Evolutionary conservation across 306 rosid species (phyloP).

Genomic region (Dryas octopetala): DNA sequence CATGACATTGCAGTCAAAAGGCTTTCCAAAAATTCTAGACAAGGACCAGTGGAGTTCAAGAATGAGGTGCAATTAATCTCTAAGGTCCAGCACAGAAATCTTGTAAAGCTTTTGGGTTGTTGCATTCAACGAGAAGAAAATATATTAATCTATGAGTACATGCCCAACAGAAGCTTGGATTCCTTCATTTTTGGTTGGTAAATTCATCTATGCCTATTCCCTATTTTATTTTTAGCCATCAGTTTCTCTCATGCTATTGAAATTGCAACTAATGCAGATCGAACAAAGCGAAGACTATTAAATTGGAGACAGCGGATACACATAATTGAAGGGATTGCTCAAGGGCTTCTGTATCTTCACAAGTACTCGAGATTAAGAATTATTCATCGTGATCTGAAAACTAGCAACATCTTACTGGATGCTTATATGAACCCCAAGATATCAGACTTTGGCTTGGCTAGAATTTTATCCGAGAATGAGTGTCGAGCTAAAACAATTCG

Average conservation of each 20-base stretch:
- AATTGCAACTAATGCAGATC: conserved; percentile 19
- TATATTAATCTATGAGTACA: conserved; percentile 35
- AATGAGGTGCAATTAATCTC: conserved; percentile 34
- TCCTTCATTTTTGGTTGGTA: conserved; percentile 34
- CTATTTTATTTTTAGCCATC: neutral
- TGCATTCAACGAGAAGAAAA: conserved; percentile 32
- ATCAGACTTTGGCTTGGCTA: conserved; percentile 27
- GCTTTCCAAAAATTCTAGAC: conserved; percentile 27
- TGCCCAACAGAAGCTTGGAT: conserved; percentile 36
- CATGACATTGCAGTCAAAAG: conserved; percentile 33
- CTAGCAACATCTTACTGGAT: conserved; percentile 22
- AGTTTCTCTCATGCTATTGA: neutral
- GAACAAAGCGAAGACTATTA: neutral
- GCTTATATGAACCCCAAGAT: conserved; percentile 28
- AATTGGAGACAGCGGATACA: conserved; percentile 15
- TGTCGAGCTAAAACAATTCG: conserved; percentile 17
- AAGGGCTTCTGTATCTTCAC: conserved; percentile 34
- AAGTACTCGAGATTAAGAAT: conserved; percentile 30
- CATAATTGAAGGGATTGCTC: conserved; percentile 30
- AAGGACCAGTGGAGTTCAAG: conserved; percentile 36
- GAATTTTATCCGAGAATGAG: conserved; percentile 11
- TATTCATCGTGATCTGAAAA: conserved; percentile 22
- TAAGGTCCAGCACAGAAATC: conserved; percentile 36
- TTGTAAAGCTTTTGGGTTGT: conserved; percentile 32
- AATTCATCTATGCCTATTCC: neutral